Conservation (phyloP, 805 yeast species). For the Candida rishiriensis region DNA sequence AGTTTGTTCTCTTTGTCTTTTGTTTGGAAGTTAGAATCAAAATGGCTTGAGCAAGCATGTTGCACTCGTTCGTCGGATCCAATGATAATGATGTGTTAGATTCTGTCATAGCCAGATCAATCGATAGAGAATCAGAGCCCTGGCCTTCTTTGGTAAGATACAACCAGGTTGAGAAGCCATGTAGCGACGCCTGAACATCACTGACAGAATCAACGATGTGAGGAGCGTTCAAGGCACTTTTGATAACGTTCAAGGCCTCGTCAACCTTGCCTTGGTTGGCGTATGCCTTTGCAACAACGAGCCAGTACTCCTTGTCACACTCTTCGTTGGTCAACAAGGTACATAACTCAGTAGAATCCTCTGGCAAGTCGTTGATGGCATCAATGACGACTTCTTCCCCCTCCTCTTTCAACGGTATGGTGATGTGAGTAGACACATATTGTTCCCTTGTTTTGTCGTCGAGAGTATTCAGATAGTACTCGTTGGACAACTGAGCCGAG, state of each 20-base stretch:
- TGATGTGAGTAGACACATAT: conserved; percentile 22
- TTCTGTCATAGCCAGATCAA: conserved; percentile 26
- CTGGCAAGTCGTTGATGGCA: conserved; percentile 76
- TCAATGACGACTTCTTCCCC: conserved; percentile 87
- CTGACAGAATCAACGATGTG: conserved; percentile 28
- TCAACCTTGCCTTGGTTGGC: conserved; percentile 52
- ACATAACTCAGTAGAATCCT: conserved; percentile 81
- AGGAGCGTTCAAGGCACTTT: conserved; percentile 48
- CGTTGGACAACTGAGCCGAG: conserved; percentile 19
- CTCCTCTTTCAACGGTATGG: conserved; percentile 68
- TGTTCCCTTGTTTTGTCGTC: conserved; percentile 19
- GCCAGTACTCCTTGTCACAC: conserved; percentile 76
- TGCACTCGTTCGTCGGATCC: conserved; percentile 43
- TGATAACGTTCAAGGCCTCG: conserved; percentile 62
- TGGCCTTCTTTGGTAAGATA: conserved; percentile 42
- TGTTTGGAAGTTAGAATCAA: conserved; percentile 61
- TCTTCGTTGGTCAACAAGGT: conserved; percentile 76
- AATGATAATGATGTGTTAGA: conserved; percentile 43
- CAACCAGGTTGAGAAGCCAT: conserved; percentile 71
- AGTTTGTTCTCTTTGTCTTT: conserved; percentile 50
- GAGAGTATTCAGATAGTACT: conserved; percentile 22
- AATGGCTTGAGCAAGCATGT: conserved; percentile 64
- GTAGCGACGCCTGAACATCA: conserved; percentile 47
- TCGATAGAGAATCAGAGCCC: conserved; percentile 15
- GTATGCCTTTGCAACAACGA: conserved; percentile 77